Evolutionary conservation across 805 yeast genomes (phyloP).

Genomic region (Yamadazyma akitaensis): DNA sequence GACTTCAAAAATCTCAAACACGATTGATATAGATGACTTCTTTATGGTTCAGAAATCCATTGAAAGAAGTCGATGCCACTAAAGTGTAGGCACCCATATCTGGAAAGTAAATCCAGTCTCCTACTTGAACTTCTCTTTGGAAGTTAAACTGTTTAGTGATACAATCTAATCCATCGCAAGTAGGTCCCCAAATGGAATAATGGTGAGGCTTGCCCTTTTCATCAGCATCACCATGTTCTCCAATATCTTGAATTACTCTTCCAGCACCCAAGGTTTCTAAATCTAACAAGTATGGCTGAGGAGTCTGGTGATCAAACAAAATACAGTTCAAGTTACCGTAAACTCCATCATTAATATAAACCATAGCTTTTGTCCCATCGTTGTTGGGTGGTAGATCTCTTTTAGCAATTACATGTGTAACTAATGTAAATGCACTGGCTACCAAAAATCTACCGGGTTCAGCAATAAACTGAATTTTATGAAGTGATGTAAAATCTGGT

Average conservation of each 20-base stretch:
- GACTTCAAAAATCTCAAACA: constrained; percentile 3
- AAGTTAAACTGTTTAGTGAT: constrained; percentile 53
- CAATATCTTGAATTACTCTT: not conserved
- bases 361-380: constrained; percentile 60
- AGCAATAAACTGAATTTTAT: constrained; percentile 58
- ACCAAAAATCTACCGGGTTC: constrained; percentile 94
- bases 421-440: constrained; percentile 80
- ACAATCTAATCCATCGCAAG: constrained; percentile 95
- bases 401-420: constrained; percentile 81
- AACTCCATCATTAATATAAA: constrained; percentile 91
- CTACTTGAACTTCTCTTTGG: constrained; percentile 63
- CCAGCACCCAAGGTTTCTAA: not conserved
- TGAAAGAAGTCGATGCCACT: constrained; percentile 89
- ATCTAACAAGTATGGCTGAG: constrained; percentile 59
- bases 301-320: constrained; percentile 85
- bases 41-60: constrained; percentile 71
- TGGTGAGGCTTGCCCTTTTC: constrained; percentile 28
- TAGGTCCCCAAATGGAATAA: constrained; percentile 95
- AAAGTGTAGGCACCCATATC: constrained; percentile 89
- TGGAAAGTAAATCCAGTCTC: constrained; percentile 90
- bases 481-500: constrained; percentile 18
- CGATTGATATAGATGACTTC: constrained; percentile 56
- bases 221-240: constrained; percentile 29
- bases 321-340: constrained; percentile 95
- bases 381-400: constrained; percentile 35